Percentiles rank a stretch among this genome's conserved stretches.
phyloP scores from a whole-genome alignment of 78 protist species.

The Dictyostelium brefeldianum region DNA sequence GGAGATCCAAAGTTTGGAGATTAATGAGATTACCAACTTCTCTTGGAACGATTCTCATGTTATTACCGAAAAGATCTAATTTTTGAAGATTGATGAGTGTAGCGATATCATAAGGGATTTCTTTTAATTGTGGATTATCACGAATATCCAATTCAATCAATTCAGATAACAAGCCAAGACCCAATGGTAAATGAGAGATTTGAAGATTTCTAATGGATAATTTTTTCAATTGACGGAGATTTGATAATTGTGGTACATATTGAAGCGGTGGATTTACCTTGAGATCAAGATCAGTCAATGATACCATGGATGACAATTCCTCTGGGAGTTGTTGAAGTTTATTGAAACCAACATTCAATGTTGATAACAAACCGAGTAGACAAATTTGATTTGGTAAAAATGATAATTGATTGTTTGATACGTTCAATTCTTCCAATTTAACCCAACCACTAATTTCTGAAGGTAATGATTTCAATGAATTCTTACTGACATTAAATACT shows the following conservation, averaged over 20 bases:
- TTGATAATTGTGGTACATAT: constrained; percentile 80
- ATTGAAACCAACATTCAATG: constrained; percentile 74
- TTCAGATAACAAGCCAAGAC: constrained; percentile 53
- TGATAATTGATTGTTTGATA: constrained; percentile 71
- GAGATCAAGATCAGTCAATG: constrained; percentile 78
- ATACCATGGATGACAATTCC: constrained; percentile 54
- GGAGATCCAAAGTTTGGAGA: constrained; percentile 77
- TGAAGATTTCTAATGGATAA: constrained; percentile 81
- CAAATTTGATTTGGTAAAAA: constrained; percentile 83
- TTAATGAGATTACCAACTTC: constrained; percentile 75
- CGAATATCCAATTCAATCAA: constrained; percentile 78
- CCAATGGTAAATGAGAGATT: constrained; percentile 78
- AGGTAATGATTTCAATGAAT: constrained; percentile 75
- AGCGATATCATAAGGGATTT: constrained; percentile 80
- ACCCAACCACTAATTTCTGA: constrained; percentile 75
- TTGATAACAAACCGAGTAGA: constrained; percentile 48
- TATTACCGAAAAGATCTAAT: constrained; percentile 81
- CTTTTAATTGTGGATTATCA: constrained; percentile 84
- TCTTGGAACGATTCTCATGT: constrained; percentile 81
- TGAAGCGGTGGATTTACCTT: constrained; percentile 84
- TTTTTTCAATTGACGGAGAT: constrained; percentile 64
- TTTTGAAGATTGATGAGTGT: constrained; percentile 67
- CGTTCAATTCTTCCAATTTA: constrained; percentile 61
- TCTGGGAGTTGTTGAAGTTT: constrained; percentile 79
- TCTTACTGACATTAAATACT: constrained; percentile 57